Evolutionary conservation across 257 asterid genomes (phyloP), one percentile per base, ranked within the genome.

Genomic region (Solanum arcanum): DNA sequence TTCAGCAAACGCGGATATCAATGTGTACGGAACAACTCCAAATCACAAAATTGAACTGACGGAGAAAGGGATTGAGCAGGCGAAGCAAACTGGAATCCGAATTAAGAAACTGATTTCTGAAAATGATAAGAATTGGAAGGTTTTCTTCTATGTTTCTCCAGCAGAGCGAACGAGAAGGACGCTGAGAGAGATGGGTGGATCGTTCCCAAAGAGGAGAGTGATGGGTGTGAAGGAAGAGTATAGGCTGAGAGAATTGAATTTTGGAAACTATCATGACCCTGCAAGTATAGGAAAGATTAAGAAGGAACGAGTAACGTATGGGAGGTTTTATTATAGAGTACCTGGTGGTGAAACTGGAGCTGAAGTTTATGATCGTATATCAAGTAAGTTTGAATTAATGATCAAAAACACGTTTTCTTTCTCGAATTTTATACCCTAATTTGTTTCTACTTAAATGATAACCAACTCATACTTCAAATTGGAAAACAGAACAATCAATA

Each of bases 321-420:
- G 98, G 4, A 92, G 92, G 42, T 95, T 95, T 88, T 95, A 94
- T 81, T 93, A 92, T 49, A 86, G 95, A n/a, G 89, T 95, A n/a
- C 96, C 96, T 12, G 91, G 91, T 25, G 98, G 98, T 10, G 98
- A 95, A 89, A 91, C 97, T 27, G 92, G 94, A 4, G 97, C 97
- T 23, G 96, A 93, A 74, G 97, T 93, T 85, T 90, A 91, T 85
- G 98, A 93, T 56, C 90, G 98, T 76, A 93, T 93, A 86, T 92
- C 96, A 25, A 86, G 97, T 95, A 91, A 91, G 95, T 87, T 86
- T 9, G 3, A 47, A 2, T 47, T 47, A 47, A 47, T 5, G 29
- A 14, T 62, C 14, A 1, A 62, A 62, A 62, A 4, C 31, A 62
- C 15, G 4, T 13, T 27, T 66, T 27, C 39, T 64, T 66, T 13